Conservation (phyloP, 495 filamentous ascomycete species). For the Jackrogersella minutella region DNA sequence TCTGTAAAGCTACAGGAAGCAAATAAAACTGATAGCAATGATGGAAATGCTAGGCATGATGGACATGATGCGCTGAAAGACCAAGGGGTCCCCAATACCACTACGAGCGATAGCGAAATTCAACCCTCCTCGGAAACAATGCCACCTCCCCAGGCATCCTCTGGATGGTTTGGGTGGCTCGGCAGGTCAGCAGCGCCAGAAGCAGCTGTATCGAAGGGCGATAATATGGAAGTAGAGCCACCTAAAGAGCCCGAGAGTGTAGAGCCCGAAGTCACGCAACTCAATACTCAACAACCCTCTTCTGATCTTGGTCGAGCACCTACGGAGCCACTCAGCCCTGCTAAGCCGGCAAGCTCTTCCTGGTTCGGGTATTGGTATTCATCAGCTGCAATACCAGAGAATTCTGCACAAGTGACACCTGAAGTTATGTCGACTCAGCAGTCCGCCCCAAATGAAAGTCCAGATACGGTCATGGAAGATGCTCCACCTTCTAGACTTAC, state of each 20-base stretch:
- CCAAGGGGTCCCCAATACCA: constrained; percentile 8
- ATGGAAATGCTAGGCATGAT: constrained; percentile 8
- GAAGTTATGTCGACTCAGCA: constrained; percentile 25
- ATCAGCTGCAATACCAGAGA: constrained; percentile 33
- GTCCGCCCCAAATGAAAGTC: constrained; percentile 39
- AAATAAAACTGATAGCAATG: constrained; percentile 8
- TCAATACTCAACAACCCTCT: constrained; percentile 18
- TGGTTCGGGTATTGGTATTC: constrained; percentile 64
- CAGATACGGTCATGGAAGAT: constrained; percentile 51
- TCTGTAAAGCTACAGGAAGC: constrained; percentile 32
- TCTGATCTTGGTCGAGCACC: background rate
- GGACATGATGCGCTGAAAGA: constrained; percentile 6
- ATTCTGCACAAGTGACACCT: constrained; percentile 37
- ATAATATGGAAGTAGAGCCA: constrained; percentile 36
- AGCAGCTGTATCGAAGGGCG: constrained; percentile 30
- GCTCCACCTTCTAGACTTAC: constrained; percentile 40
- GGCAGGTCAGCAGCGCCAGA: constrained; percentile 47
- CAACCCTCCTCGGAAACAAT: constrained; percentile 21
- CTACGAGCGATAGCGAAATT: constrained; percentile 6
- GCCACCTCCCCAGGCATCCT: constrained; percentile 48
- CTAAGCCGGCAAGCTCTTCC: constrained; percentile 50
- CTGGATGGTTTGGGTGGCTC: constrained; percentile 69
- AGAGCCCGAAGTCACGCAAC: constrained; percentile 12
- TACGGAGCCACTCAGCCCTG: constrained; percentile 4
- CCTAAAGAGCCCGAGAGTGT: constrained; percentile 25